Evolutionary conservation across 768 basidiomycete genomes (phyloP).

Genomic region (Suillus clintonianus): DNA sequence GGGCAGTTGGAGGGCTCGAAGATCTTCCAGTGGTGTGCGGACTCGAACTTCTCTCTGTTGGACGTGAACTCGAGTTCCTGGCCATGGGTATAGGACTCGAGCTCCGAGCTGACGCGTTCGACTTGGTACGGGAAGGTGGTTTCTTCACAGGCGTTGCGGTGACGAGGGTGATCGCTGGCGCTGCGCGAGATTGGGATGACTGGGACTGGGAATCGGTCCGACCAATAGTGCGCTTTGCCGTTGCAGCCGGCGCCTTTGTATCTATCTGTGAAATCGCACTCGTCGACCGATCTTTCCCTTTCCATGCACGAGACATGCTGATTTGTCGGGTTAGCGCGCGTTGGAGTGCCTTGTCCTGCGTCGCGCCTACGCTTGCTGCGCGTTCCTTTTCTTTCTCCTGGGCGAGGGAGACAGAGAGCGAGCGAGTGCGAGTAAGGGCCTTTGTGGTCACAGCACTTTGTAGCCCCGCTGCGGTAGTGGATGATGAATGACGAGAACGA

Average conservation of each 20-base stretch:
- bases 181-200: conserved; percentile 6
- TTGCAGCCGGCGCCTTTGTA: conserved; percentile 15
- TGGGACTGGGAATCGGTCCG: not conserved
- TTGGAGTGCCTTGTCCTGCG: conserved; percentile 41
- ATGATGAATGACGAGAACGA: conserved; percentile 25
- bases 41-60: not conserved
- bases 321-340: conserved; percentile 67
- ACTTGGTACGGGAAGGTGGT: conserved; percentile 13
- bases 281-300: conserved; percentile 34
- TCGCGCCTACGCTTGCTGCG: conserved; percentile 36
- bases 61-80: not conserved
- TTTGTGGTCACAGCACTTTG: conserved; percentile 17
- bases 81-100: not conserved
- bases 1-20: not conserved
- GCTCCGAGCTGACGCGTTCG: conserved; percentile 10
- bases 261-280: conserved; percentile 16
- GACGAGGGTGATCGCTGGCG: conserved; percentile 42
- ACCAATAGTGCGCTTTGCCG: conserved; percentile 1
- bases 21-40: not conserved
- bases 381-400: conserved; percentile 53
- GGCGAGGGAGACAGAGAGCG: conserved; percentile 70
- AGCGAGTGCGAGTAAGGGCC: conserved; percentile 52
- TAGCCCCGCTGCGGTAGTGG: conserved; percentile 7
- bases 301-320: conserved; percentile 77
- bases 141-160: conserved; percentile 54